Percentiles rank a stretch among this genome's conserved stretches.
These are phyloP conservation scores for Lentinus polychrous DNA, from an alignment of 1,284 basidiomycete species.

Conservation along the genomic window DNA sequence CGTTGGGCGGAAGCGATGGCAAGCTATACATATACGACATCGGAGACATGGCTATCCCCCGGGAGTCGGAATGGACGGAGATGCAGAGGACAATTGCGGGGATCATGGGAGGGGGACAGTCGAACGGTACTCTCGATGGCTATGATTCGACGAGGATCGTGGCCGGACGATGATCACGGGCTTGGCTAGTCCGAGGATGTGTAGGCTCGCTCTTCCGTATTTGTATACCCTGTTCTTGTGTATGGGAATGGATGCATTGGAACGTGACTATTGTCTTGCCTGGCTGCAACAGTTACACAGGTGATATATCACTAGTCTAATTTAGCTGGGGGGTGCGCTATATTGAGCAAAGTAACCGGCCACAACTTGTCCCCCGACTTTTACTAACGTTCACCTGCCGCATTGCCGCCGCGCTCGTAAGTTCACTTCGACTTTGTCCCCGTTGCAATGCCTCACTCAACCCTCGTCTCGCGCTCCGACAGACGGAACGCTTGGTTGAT, in stretches of 20 bases:
- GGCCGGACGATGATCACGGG: slow-evolving; percentile 33
- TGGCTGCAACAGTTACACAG: neutral
- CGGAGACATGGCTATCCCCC: slow-evolving; percentile 79
- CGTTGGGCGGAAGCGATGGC: slow-evolving; percentile 88
- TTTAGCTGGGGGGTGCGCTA: neutral
- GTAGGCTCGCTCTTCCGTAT: neutral
- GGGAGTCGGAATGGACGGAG: slow-evolving; percentile 86
- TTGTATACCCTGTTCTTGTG: slow-evolving; percentile 3
- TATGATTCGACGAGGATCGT: slow-evolving; percentile 33
- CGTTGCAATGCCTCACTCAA: no score
- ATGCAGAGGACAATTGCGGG: slow-evolving; percentile 76
- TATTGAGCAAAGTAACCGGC: no score
- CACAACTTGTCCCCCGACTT: no score
- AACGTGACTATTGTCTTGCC: no score
- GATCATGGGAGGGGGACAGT: slow-evolving; percentile 51
- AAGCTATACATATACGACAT: slow-evolving; percentile 91
- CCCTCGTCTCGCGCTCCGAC: no score
- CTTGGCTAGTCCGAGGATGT: neutral
- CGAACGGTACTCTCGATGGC: slow-evolving; percentile 42
- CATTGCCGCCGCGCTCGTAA: no score
- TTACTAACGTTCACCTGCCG: no score
- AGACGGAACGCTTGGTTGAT: no score
- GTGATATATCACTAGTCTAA: neutral
- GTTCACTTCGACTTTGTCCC: no score
- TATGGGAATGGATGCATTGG: no score